Evolutionary conservation across 768 basidiomycete species (phyloP), one percentile per base, ranked within the genome.

Genomic region (Lyophyllum atratum): DNA sequence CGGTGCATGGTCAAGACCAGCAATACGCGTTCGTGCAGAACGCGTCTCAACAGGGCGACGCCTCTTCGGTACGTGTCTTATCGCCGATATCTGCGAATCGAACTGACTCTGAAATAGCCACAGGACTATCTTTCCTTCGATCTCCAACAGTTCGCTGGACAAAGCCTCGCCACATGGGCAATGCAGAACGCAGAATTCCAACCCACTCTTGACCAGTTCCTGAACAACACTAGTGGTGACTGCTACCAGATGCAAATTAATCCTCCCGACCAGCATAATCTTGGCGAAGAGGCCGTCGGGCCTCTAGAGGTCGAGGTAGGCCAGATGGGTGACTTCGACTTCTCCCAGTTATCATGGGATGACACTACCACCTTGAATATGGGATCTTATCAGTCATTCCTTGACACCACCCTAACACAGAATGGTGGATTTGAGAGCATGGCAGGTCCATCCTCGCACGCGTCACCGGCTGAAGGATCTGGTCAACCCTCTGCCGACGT

Each of bases 241-340:
- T 56, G 54, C 46, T 62, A 49, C 34, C 61, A 59, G 24, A 50
- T 62, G 45, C 61, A 62, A 45, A 46, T 59, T 34, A 46, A 55
- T 29, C 40, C 60, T 17, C 7, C 45, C 42, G 51, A 31, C 24
- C 57, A 53, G 31, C 45, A 31, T 15, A 49, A 45, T 31, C n/a
- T 58, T 25, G 47, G 52, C 14, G 49, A 55, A 34, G 21, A 43
- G 14, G 28, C 54, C n/a, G 52, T 52, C 17, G 61, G 61, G 11
- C 61, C 61, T 24, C 39, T 62, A 4, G 61, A 62, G 33, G 52
- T 62, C 4, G 58, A 62, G 26, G 40, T 62, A 5, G 60, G 57
- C 25, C 60, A 55, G 40, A 5, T 54, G n/a, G n/a, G n/a, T 14
- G 55, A 55, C 47, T 59, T 53, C n/a, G 54, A 59, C 49, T 56